Evolutionary conservation across 1,284 basidiomycete species (phyloP).

Genomic region (Xerocomus nothofagi): DNA sequence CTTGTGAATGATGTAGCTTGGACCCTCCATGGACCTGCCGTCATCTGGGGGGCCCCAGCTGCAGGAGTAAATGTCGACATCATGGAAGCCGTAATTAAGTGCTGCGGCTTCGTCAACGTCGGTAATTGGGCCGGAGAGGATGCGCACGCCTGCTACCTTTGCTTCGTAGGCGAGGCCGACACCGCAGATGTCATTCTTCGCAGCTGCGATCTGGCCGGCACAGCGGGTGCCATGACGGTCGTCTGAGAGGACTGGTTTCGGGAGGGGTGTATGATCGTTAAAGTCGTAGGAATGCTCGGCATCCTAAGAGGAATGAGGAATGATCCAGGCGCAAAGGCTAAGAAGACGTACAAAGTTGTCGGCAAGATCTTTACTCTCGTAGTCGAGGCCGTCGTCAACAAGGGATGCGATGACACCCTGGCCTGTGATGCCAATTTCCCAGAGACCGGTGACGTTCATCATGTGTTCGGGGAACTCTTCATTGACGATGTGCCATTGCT

Average conservation of each 20-base stretch:
- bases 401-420: conserved; percentile 86
- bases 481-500: conserved; percentile 95
- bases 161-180: conserved; percentile 93
- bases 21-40: conserved; percentile 93
- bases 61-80: conserved; percentile 91
- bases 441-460: conserved; percentile 85
- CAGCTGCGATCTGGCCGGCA: conserved; percentile 96
- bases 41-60: conserved; percentile 99
- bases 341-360: conserved; percentile 82
- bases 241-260: conserved; percentile 85
- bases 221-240: conserved; percentile 98
- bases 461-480: conserved; percentile 71
- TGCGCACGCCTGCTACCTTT: conserved; percentile 91
- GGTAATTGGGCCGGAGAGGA: conserved; percentile 94
- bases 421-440: conserved; percentile 87
- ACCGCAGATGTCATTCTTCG: conserved; percentile 94
- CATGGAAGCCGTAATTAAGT: conserved; percentile 92
- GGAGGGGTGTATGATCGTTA: conserved; percentile 89
- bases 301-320: conserved; percentile 52
- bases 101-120: conserved; percentile 98
- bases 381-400: conserved; percentile 96
- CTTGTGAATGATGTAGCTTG: conserved; percentile 89
- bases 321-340: not conserved
- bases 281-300: conserved; percentile 94
- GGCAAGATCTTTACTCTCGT: conserved; percentile 83